A percentile compares a stretch with the other conserved stretches of the same genome.
Evolutionary conservation across 176 grass and related monocot genomes (phyloP).

Genomic region (Lolium multiflorum): DNA sequence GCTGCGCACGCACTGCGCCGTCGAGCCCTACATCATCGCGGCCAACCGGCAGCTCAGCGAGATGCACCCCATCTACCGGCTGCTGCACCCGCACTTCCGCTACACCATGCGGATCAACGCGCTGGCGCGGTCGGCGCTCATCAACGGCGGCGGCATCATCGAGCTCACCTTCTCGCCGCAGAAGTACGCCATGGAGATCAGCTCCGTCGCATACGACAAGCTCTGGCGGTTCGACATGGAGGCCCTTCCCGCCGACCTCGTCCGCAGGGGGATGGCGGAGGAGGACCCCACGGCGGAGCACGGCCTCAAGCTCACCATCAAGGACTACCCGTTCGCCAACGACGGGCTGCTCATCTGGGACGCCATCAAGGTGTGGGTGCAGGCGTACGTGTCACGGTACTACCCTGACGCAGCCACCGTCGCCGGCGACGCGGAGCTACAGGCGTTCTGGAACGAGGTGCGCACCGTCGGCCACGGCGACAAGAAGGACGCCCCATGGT

Average conservation of each 20-base stretch:
- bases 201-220: constrained; percentile 68
- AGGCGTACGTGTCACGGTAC: constrained; percentile 66
- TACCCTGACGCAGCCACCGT: constrained; percentile 50
- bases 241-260: constrained; percentile 72
- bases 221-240: constrained; percentile 90
- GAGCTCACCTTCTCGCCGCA: constrained; percentile 70
- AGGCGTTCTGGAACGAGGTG: constrained; percentile 79
- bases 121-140: constrained; percentile 55
- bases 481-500: constrained; percentile 74
- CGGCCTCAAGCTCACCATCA: constrained; percentile 62
- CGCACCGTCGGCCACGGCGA: constrained; percentile 64
- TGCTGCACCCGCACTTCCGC: constrained; percentile 80
- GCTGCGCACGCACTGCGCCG: constrained; percentile 73
- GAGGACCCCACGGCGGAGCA: constrained; percentile 65
- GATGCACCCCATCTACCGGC: constrained; percentile 79
- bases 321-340: constrained; percentile 91
- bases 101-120: constrained; percentile 92
- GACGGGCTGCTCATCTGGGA: constrained; percentile 86
- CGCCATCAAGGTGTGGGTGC: constrained; percentile 68
- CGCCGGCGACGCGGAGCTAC: constrained; percentile 64
- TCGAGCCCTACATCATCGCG: constrained; percentile 86
- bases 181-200: constrained; percentile 80
- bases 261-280: constrained; percentile 80
- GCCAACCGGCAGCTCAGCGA: constrained; percentile 81
- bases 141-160: constrained; percentile 74